These are phyloP conservation scores for Candida yuanshanica DNA, from an alignment of 805 yeast genomes.

Conservation along the genomic window DNA sequence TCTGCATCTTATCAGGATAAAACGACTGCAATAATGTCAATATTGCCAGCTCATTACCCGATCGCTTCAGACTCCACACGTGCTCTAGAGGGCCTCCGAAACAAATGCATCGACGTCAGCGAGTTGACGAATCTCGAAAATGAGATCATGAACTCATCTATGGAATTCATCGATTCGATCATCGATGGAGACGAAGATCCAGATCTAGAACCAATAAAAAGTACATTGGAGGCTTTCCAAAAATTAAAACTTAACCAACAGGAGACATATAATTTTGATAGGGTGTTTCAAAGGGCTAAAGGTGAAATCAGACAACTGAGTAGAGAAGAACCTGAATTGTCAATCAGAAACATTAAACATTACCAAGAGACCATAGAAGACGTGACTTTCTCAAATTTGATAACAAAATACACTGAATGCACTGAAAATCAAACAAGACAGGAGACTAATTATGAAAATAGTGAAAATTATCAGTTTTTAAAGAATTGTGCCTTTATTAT, in stretches of 20 bases:
- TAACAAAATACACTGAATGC: background rate
- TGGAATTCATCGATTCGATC: conserved; percentile 9
- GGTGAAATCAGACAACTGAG: conserved; percentile 1
- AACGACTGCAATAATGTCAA: background rate
- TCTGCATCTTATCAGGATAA: background rate
- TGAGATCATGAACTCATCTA: conserved; percentile 11
- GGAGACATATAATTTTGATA: conserved; percentile 10
- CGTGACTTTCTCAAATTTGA: background rate
- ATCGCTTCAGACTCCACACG: background rate
- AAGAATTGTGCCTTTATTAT: conserved; percentile 43
- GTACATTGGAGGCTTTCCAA: conserved; percentile 14
- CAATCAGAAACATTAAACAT: conserved; percentile 8
- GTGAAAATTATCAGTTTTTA: conserved; percentile 21
- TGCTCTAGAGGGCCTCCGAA: conserved; percentile 3
- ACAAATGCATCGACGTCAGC: conserved; percentile 1
- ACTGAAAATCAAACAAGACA: background rate
- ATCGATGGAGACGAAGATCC: conserved; percentile 3
- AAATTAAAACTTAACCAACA: conserved; percentile 11
- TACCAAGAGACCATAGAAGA: background rate
- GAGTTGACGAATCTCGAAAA: conserved; percentile 8
- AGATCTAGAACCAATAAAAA: conserved; percentile 7
- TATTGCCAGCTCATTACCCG: background rate
- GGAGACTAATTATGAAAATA: conserved; percentile 1
- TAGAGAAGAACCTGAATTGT: conserved; percentile 9
- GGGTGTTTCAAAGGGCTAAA: conserved; percentile 13